Base-by-base conservation (phyloP, 2,329 filamentous ascomycete genomes). In the Penicillium sclerotiorum region DNA sequence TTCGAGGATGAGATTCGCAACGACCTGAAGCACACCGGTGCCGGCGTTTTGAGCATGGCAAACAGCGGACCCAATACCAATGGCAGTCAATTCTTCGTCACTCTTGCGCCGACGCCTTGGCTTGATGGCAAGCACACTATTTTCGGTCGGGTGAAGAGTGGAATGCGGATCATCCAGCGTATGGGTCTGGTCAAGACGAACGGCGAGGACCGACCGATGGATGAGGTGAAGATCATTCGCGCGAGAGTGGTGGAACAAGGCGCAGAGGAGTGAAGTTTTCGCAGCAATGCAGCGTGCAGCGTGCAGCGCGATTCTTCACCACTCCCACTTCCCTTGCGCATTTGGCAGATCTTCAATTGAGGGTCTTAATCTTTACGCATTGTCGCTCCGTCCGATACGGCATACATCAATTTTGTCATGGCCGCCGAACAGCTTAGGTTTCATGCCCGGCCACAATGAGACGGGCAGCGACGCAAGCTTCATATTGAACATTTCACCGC, bases 101-200 rank as follows among this genome's bases (percentile, higher is more conserved):
- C 94, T 0, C 79, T 97, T 27, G 93, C 91, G 7, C 93, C 93
- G 4, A 93, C 94, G 13, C 94, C 94, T 0, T 97, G 93, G 93
- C 75, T 99, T 52, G 94, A 99, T 73, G 91, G 92, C 18, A 96
- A 96, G 73, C 93, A 99, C 71, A 95, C 92, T 9, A 95, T 99
- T 59, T 99, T 99, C 68, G 94, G 94, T 1, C 78, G 93, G 46
- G 91, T 99, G 32, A 92, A 88, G 76, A 82, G 74, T 47, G 94
- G 94, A 0, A 84, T 97, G 81, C 78, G 81, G 49, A 80, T 93
- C n/a, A 85, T 97, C 22, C 86, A 90, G 77, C 81, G 90, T 58
- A 89, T 99, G 83, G 94, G 92, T 0, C 69, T 94, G 50, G 90
- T 96, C 42, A 90, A 88, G 76, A 96, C 91, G 1, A 89, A 84